Evolutionary conservation across 306 rosid species (phyloP).

Genomic region (Spatholobus suberectus): DNA sequence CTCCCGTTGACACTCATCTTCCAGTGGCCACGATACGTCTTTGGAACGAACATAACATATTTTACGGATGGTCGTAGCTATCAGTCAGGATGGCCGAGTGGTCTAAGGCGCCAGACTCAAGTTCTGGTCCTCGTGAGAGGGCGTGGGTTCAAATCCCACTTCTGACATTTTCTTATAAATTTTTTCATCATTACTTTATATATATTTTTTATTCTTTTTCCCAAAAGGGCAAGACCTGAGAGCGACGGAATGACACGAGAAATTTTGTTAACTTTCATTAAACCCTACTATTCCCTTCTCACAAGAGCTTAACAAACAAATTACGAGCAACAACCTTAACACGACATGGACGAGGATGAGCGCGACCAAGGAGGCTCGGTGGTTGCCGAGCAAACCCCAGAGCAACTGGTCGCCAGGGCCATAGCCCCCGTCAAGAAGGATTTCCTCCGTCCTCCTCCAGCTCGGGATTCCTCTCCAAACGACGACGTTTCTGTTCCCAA

Average conservation of each 20-base stretch:
- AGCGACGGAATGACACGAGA: not conserved
- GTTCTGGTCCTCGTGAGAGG: conserved; percentile 30
- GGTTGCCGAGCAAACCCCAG: conserved; percentile 49
- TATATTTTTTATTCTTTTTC: not conserved
- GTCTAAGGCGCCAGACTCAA: conserved; percentile 34
- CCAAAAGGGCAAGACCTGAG: not conserved
- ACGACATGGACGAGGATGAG: conserved; percentile 45
- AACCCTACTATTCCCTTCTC: not conserved
- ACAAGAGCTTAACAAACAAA: not conserved
- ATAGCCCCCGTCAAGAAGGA: conserved; percentile 79
- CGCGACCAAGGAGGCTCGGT: not conserved
- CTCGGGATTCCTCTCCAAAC: conserved; percentile 45
- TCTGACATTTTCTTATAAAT: not conserved
- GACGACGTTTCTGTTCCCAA: conserved; percentile 44
- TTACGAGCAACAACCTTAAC: not conserved
- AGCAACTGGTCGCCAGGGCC: conserved; percentile 75
- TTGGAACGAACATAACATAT: too few species aligned
- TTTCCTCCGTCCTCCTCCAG: conserved; percentile 73
- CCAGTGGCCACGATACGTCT: too few species aligned
- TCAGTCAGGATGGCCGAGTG: conserved; percentile 36
- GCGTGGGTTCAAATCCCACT: conserved; percentile 37
- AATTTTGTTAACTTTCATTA: not conserved
- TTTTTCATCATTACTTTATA: too few species aligned
- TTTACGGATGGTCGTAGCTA: too few species aligned
- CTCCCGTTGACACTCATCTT: too few species aligned